Evolutionary conservation across 2,329 filamentous ascomycete genomes (phyloP), one percentile per base, ranked within the genome.

Genomic region (Mycosphaerelloides madeirae): DNA sequence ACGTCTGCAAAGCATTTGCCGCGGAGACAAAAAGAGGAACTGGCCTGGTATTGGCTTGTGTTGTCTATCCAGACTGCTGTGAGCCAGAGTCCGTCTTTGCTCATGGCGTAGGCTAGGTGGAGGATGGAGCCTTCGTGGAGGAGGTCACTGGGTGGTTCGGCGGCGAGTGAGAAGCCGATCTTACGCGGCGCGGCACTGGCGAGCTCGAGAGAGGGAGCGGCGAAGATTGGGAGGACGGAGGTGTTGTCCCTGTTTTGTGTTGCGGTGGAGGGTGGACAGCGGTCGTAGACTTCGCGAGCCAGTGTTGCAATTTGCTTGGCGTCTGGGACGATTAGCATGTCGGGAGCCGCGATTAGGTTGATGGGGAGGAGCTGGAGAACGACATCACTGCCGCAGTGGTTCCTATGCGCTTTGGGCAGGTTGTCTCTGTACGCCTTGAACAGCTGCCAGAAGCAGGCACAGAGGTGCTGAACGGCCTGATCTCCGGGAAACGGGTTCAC

Each of bases 41-140:
- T 85, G 53, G 82, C 80, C 62, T 90, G 85, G 49, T 85, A 80
- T 47, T 78, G 80, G 2, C 87, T 87, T 19, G 78, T 78, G 54
- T 81, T 87, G 60, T 94, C 86, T 1, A 83, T 87, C 87, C 87
- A 94, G 0, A 84, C 84, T 5, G 81, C 84, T 11, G 83, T 84
- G 29, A 93, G 69, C 88, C 88, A 95, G 7, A 82, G 73, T 15
- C 84, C 80, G 61, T 91, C 85, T 9, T 83, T 72, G 58, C 85
- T 90, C 43, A 82, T 76, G 2, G 84, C 79, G 58, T 94, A 94
- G 1, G 84, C 85, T 34, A 94, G 71, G 62, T 95, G 87, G 22
- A 95, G 79, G 58, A 84, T 84, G 0, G 81, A 85, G 53, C 89
- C 87, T 61, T 93, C 87, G 43, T 84, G 79, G 41, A 93, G 71